Percentiles rank a stretch among this genome's conserved stretches.
Conservation (phyloP, 768 basidiomycete species). For the Leccinum subgranulosum region DNA sequence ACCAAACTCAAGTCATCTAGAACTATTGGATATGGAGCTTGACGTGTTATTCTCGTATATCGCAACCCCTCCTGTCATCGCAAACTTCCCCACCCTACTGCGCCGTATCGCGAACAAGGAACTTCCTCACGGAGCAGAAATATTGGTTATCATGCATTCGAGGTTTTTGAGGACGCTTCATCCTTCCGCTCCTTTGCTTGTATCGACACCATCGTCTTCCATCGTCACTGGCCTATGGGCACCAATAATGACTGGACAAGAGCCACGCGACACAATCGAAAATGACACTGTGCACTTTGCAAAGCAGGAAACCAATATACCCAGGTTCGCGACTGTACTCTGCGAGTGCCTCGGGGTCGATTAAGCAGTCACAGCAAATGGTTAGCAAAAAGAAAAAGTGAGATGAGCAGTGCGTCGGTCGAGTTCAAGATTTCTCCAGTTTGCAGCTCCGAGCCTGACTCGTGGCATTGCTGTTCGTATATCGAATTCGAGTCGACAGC, state of each 20-base stretch:
- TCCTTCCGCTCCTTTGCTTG: not conserved
- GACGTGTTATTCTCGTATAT: slow-evolving; percentile 16
- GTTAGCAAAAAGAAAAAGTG: no score
- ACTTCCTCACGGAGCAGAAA: slow-evolving; percentile 15
- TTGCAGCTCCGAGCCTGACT: not conserved
- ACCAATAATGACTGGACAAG: no score
- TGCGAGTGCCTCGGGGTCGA: no score
- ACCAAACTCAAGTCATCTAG: slow-evolving; percentile 7
- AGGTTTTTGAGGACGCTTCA: slow-evolving; percentile 13
- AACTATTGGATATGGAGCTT: slow-evolving; percentile 24
- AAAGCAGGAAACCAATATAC: not conserved
- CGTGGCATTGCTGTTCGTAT: no score
- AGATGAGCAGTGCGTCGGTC: no score
- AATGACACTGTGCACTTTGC: not conserved
- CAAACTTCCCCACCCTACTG: not conserved
- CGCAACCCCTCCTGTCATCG: not conserved
- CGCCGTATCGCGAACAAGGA: not conserved
- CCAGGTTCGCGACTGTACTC: no score
- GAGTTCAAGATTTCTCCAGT: not conserved
- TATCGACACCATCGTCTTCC: not conserved
- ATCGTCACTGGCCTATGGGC: no score
- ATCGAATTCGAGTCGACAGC: not conserved
- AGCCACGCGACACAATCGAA: no score
- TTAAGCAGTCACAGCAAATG: no score
- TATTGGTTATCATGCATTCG: slow-evolving; percentile 17